Percentiles rank a stretch among this genome's conserved stretches.
phyloP scores from a whole-genome alignment of 2,329 filamentous ascomycete species.

The Fusarium veterinarium region DNA sequence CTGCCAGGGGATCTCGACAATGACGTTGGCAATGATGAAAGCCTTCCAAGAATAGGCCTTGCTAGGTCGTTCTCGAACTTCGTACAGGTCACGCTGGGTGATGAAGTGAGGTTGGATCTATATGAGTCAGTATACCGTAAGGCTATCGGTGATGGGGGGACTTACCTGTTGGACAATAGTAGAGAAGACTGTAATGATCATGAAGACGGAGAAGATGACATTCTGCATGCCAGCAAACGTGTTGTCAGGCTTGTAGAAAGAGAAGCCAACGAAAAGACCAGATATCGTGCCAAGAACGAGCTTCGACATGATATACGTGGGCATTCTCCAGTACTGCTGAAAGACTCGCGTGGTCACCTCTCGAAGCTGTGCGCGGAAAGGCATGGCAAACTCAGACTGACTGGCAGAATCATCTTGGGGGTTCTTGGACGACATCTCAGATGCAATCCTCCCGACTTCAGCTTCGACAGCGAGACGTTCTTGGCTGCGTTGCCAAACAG shows the following conservation, averaged over 20 bases:
- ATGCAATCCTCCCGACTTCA: conserved; percentile 73
- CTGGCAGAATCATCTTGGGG: conserved; percentile 31
- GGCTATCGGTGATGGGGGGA: too few relatives aligned
- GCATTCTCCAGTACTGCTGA: conserved; percentile 86
- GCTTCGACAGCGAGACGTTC: conserved; percentile 64
- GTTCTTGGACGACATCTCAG: conserved; percentile 53
- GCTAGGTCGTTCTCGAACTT: conserved; percentile 79
- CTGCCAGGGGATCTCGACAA: conserved; percentile 80
- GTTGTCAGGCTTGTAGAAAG: conserved; percentile 68
- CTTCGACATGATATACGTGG: conserved; percentile 82
- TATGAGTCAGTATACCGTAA: too few relatives aligned
- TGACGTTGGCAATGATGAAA: conserved; percentile 77
- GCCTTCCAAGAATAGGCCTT: conserved; percentile 81
- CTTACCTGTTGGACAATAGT: conserved; percentile 71
- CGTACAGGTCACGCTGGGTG: conserved; percentile 78
- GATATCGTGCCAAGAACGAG: conserved; percentile 67
- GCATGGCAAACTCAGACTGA: conserved; percentile 80
- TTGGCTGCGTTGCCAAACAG: conserved; percentile 68
- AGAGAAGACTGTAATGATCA: conserved; percentile 80
- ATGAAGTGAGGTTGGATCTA: conserved; percentile 81
- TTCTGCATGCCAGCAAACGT: conserved; percentile 78
- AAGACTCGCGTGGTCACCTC: conserved; percentile 77
- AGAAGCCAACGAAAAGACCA: conserved; percentile 80
- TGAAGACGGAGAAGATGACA: conserved; percentile 79
- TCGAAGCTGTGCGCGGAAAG: conserved; percentile 73